Evolutionary conservation across 306 rosid genomes (phyloP), one percentile per base, ranked within the genome.

Genomic region (Cicer cuneatum): DNA sequence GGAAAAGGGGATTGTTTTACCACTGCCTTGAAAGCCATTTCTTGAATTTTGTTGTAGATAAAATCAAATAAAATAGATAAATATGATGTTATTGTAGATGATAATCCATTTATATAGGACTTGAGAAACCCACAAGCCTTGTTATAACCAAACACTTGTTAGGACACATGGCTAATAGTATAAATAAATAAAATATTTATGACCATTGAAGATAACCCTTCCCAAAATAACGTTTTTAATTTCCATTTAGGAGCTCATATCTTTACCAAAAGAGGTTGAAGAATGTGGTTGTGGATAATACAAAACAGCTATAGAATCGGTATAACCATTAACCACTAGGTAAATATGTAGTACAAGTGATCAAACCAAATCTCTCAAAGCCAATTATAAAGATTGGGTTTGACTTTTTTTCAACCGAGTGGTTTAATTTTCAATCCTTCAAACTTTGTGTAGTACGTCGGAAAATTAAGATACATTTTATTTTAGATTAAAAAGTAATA

Each of bases 11-110:
- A 8, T 46, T 14, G 33, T 40, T 6, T 51, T 80, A 80, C 84
- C 77, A 13, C 14, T 52, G 77, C 81, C 18, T 38, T 75, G 65
- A 66, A 80, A 67, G 79, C 84, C 87, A 83, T 83, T 79, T 58
- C 7, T 29, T 29, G 33, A 29, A 9, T 40, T 40, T n/a, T 64
- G 74, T 8, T 11, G 75, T 10, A 7, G 58, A 29, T 73, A 2
- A 56, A 59, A 59, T 42, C 41, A 58, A 73, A 48, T 3, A 62
- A 48, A 14, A 7, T 2, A 38, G 6, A 37, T 0, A n/a, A 1
- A 63, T 7, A 51, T 19, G 53, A 51, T 54, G n/a, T 18, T 64
- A 3, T 70, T 19, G 69, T 13, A 29, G 47, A 33, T 70, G 11
- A 45, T 10, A 14, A 0, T 18, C 41, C 37, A 54, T 51, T 74